These are phyloP conservation scores for Lichtheimia ramosa DNA, from an alignment of 371 early-diverging fungal genomes.

Conservation along the genomic window DNA sequence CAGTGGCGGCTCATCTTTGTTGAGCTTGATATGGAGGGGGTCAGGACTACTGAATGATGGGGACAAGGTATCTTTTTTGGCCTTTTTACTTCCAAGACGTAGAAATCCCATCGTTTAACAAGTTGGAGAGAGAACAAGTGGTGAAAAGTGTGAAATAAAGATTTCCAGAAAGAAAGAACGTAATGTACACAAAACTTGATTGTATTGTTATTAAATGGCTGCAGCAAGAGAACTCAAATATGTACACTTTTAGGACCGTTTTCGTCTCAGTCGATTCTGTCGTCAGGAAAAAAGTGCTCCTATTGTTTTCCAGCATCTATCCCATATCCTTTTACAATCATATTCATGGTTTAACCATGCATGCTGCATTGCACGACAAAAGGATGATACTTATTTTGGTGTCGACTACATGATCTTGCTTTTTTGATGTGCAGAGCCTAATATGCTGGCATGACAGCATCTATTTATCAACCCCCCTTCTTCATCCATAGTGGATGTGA, in stretches of 20 bases:
- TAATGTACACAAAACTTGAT: neutral
- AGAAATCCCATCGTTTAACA: conserved; percentile 5
- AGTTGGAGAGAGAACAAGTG: conserved; percentile 2
- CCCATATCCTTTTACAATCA: neutral
- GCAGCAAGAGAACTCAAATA: conserved; percentile 9
- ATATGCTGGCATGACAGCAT: too few species aligned
- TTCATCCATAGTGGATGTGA: too few species aligned
- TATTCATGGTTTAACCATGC: neutral
- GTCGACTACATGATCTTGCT: too few species aligned
- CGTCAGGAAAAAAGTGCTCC: neutral
- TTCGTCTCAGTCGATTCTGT: neutral
- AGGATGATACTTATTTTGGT: neutral
- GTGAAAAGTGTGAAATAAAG: neutral
- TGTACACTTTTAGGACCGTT: conserved; percentile 9
- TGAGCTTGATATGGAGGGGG: conserved; percentile 12
- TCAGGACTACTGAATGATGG: conserved; percentile 17
- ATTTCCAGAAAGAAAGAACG: too few species aligned
- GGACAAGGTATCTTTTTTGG: conserved; percentile 1
- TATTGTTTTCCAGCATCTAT: neutral
- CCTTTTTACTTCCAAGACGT: conserved; percentile 8
- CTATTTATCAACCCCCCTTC: too few species aligned
- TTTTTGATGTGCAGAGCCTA: too few species aligned
- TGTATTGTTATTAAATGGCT: conserved; percentile 9
- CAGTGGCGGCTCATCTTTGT: neutral
- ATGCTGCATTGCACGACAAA: neutral